Percentiles rank a stretch among this genome's conserved stretches.
These are phyloP conservation scores for Lagenidium giganteum DNA, from an alignment of 352 stramenopile genomes.

Conservation along the genomic window DNA sequence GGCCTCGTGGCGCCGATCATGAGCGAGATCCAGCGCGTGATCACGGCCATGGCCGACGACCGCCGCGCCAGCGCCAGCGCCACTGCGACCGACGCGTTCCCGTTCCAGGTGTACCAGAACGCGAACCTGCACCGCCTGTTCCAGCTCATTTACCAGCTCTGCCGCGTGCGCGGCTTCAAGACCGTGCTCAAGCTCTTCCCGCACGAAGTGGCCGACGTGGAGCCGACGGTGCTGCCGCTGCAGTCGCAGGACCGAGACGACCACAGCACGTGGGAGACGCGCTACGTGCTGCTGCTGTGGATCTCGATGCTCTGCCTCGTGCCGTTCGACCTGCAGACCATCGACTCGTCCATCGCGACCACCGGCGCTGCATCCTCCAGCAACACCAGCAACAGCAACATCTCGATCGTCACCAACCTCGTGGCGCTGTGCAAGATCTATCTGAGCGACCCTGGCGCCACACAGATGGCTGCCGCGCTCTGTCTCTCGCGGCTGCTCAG, in stretches of 20 bases:
- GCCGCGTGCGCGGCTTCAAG: constrained; percentile 96
- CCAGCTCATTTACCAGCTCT: constrained; percentile 94
- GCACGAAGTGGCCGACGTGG: constrained; percentile 94
- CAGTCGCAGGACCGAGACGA: constrained; percentile 85
- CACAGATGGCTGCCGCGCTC: constrained; percentile 90
- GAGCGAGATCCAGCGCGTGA: constrained; percentile 50
- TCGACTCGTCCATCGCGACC: constrained; percentile 84
- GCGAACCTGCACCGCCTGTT: constrained; percentile 82
- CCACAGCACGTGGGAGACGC: constrained; percentile 62
- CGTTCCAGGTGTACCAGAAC: constrained; percentile 72
- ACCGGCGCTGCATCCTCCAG: too few species aligned
- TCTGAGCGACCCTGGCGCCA: constrained; percentile 75
- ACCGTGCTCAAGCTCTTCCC: constrained; percentile 94
- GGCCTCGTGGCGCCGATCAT: constrained; percentile 70
- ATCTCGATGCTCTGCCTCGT: constrained; percentile 97
- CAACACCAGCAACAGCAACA: constrained; percentile 18
- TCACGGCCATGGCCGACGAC: constrained; percentile 31
- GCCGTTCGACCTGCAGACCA: constrained; percentile 95
- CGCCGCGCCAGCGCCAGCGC: constrained; percentile 2
- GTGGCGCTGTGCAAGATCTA: constrained; percentile 85
- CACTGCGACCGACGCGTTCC: constrained; percentile 32
- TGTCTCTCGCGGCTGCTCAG: constrained; percentile 93
- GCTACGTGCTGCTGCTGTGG: constrained; percentile 94
- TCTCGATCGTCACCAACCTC: constrained; percentile 76
- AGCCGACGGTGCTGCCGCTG: constrained; percentile 89